Base-by-base conservation (phyloP, 1,284 basidiomycete genomes). In the Cryptococcus amylolentus region DNA sequence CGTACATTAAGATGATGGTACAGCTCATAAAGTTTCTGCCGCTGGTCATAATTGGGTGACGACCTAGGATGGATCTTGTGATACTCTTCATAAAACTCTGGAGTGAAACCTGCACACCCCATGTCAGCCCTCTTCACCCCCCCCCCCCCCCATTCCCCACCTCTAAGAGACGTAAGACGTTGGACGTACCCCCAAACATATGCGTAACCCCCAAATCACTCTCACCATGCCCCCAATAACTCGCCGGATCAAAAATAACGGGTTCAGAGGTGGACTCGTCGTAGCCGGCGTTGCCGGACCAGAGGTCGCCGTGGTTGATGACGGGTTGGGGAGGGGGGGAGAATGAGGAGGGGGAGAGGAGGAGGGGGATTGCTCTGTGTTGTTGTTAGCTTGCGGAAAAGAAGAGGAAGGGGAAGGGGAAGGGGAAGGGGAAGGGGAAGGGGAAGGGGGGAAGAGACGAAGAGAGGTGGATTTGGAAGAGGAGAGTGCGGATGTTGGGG, bases 171-270 rank as follows among this genome's bases (percentile, higher is more conserved):
- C n/a, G n/a, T n/a, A n/a, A n/a, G n/a, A n/a, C n/a, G n/a, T n/a
- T n/a, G n/a, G n/a, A 41, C 40, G 7, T 39, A 75, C 75, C 89
- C 2, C 90, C 89, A 67, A 94, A 93, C 60, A 93, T 90, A 42
- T 86, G 81, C 14, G 85, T 86, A 49, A 93, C 91, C 0, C 88
- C 87, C 37, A 93, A 81, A 64, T 94, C 91, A 13, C 87, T 87
- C 78, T 94, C 91, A 60, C 88, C 88, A 69, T 92, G 90, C 3
- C 89, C 90, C 65, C 85, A 92, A 70, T 87, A 90, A 8, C 85
- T 86, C 2, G 88, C 85, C 2, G 89, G 88, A 68, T 94, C 91
- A 68, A 84, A 93, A 46, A 93, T 86, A 4, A 91, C 80, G 0
- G 89, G 87, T 50, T 83, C 72, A 2, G 81, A 81, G 3, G 81